phyloP scores from a whole-genome alignment of 805 yeast species.

The Myxozyma melibiosi region DNA sequence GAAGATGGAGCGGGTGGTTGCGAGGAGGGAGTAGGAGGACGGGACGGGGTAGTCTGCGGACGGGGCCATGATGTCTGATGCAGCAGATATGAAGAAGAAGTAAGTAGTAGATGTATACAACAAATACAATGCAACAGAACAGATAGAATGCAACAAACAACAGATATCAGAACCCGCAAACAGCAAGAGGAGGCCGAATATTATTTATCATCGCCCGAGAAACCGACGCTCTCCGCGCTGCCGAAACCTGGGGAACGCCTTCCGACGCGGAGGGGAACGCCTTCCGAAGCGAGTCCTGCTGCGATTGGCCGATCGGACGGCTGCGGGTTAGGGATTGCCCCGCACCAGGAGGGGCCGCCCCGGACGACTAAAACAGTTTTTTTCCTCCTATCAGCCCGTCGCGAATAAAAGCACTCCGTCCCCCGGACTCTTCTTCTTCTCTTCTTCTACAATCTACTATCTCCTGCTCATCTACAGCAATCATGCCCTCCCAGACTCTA shows the following conservation, averaged over 20 bases:
- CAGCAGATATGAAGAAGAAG: background rate
- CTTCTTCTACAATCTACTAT: background rate
- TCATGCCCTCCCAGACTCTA: conserved; percentile 21
- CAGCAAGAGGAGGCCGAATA: no score
- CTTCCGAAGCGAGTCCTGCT: no score
- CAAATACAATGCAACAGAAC: no score
- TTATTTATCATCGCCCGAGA: no score
- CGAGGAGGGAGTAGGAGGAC: conserved; percentile 6
- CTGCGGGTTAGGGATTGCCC: conserved; percentile 6
- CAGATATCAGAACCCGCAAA: background rate
- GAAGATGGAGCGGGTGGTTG: conserved; percentile 3
- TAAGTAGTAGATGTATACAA: background rate
- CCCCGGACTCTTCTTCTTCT: background rate
- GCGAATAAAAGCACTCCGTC: background rate
- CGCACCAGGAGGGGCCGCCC: no score
- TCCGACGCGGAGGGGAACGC: background rate
- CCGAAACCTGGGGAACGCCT: background rate
- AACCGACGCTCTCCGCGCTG: background rate
- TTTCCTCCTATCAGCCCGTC: background rate
- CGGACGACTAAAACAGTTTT: no score
- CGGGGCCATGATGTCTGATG: background rate
- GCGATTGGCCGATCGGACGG: no score
- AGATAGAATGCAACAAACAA: no score
- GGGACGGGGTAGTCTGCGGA: background rate
- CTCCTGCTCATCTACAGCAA: background rate